phyloP scores from a whole-genome alignment of 139 green algal genomes.

The Zygnema circumcarinatum region DNA sequence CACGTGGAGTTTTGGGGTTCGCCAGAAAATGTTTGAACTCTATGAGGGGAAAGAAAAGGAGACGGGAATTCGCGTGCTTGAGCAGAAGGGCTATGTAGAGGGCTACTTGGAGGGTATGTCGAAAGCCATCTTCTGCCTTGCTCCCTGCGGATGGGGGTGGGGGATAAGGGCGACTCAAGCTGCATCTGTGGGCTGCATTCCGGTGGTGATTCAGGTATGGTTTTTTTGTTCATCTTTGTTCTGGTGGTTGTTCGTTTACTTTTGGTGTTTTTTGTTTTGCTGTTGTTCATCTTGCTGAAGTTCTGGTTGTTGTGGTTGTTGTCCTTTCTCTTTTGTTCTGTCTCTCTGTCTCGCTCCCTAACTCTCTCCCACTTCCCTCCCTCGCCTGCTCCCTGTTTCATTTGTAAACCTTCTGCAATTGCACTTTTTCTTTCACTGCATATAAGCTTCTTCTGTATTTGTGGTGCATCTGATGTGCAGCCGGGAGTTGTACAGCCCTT shows the following conservation, averaged over 20 bases:
- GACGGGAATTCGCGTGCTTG: background rate
- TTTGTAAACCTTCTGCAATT: no score
- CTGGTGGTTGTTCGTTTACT: background rate
- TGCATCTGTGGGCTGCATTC: slow-evolving; percentile 4
- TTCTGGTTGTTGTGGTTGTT: no score
- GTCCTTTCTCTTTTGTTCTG: no score
- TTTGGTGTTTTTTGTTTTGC: no score
- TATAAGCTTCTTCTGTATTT: no score
- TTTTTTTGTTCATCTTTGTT: background rate
- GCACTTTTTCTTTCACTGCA: no score
- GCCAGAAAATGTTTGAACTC: slow-evolving; percentile 58
- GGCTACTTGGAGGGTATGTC: slow-evolving; percentile 9
- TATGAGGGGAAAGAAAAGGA: slow-evolving; percentile 21
- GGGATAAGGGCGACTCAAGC: background rate
- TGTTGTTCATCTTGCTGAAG: no score
- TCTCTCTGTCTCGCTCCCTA: no score
- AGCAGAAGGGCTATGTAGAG: background rate
- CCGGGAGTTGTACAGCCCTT: slow-evolving; percentile 9
- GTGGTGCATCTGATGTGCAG: no score
- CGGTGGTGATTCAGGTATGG: slow-evolving; percentile 27
- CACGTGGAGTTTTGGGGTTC: slow-evolving; percentile 53
- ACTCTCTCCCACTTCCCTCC: no score
- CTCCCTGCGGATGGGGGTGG: background rate
- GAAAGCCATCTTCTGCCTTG: slow-evolving; percentile 33
- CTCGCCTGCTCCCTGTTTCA: no score